Conservation (phyloP, 2,329 filamentous ascomycete species). For the Zymoseptoria tritici region DNA sequence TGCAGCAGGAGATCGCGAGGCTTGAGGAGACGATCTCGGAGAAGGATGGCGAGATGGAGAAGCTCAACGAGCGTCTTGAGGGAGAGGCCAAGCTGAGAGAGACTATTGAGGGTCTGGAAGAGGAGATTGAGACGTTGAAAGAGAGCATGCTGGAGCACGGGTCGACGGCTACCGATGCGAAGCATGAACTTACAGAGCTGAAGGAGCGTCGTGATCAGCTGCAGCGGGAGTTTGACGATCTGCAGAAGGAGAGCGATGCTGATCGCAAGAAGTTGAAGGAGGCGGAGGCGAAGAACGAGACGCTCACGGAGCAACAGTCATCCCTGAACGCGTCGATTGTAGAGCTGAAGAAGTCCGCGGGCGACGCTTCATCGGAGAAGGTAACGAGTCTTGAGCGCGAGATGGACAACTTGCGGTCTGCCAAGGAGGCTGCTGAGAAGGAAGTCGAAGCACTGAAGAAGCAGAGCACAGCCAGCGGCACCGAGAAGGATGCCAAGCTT, state of each 20-base stretch:
- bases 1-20: constrained; percentile 56
- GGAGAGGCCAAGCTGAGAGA: constrained; percentile 21
- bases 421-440: constrained; percentile 61
- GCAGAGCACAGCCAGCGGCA: constrained; percentile 38
- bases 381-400: constrained; percentile 51
- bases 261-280: constrained; percentile 21
- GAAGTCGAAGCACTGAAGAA: constrained; percentile 55
- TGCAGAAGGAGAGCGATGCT: constrained; percentile 17
- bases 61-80: constrained; percentile 17
- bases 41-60: constrained; percentile 20
- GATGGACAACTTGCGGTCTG: constrained; percentile 53
- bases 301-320: constrained; percentile 18
- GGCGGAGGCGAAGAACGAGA: constrained; percentile 19
- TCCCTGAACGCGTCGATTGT: constrained; percentile 58
- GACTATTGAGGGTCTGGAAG: constrained; percentile 19
- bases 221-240: constrained; percentile 21
- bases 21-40: constrained; percentile 31
- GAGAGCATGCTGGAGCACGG: constrained; percentile 23
- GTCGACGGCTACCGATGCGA: constrained; percentile 24
- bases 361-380: constrained; percentile 44
- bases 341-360: constrained; percentile 32
- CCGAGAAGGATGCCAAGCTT: constrained; percentile 46
- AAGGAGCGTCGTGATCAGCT: constrained; percentile 20
- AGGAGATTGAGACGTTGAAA: constrained; percentile 19
- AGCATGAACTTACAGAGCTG: constrained; percentile 24